Conservation (phyloP, 78 protist genomes). For the Acrasis kona region DNA sequence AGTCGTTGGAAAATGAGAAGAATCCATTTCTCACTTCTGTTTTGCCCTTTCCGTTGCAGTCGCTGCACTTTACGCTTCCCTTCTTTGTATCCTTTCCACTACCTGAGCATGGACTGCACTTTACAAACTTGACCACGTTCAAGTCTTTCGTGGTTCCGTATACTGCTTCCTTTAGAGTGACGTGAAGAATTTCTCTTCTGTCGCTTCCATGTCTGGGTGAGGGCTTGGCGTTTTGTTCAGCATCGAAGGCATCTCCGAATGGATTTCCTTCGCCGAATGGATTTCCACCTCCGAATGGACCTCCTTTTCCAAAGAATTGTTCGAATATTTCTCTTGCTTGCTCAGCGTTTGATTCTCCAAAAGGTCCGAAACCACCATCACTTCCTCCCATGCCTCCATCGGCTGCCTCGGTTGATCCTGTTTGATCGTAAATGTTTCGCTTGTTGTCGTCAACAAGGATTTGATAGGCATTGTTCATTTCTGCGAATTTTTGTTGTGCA, state of each 20-base stretch:
- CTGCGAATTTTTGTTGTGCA: neutral
- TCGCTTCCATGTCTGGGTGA: neutral
- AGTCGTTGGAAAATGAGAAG: neutral
- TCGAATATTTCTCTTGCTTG: no score
- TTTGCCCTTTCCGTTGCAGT: neutral
- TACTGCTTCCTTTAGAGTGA: neutral
- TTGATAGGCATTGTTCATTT: slow-evolving; percentile 46
- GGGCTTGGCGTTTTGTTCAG: neutral
- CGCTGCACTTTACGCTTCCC: neutral
- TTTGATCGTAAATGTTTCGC: slow-evolving; percentile 67
- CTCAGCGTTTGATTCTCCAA: no score
- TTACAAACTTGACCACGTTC: neutral
- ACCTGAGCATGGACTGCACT: neutral
- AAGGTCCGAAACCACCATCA: no score
- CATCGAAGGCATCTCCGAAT: neutral
- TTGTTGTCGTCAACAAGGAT: slow-evolving; percentile 69
- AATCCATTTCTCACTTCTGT: neutral
- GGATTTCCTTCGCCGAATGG: neutral
- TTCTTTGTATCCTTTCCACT: neutral
- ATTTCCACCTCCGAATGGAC: neutral
- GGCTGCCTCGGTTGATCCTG: slow-evolving; percentile 30
- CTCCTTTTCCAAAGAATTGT: neutral
- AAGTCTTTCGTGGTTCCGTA: neutral
- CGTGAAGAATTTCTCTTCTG: neutral
- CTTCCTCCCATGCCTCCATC: neutral